These are phyloP conservation scores for Ogataea paraovalis DNA, from an alignment of 805 yeast genomes.

Conservation along the genomic window DNA sequence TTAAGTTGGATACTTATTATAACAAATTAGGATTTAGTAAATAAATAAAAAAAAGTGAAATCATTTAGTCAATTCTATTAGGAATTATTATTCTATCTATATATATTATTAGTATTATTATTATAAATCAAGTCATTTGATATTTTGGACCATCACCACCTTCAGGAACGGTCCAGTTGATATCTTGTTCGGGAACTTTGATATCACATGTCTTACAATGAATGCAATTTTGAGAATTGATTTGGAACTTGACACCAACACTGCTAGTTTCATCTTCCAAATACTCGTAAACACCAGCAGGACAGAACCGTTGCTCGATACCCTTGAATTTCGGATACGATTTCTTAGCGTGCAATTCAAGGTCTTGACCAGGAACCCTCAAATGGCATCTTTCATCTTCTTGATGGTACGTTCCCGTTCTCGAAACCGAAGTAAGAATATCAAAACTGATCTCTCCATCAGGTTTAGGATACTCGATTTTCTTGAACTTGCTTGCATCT, in stretches of 20 bases:
- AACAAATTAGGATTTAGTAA: background rate
- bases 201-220: slow-evolving; percentile 99
- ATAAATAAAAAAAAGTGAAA: background rate
- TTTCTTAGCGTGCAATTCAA: slow-evolving; percentile 59
- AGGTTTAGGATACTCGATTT: slow-evolving; percentile 91
- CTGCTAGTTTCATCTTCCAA: slow-evolving; percentile 54
- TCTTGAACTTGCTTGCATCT: slow-evolving; percentile 59
- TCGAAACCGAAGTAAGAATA: slow-evolving; percentile 85
- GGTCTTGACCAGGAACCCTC: slow-evolving; percentile 60
- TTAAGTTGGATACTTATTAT: background rate
- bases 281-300: slow-evolving; percentile 98
- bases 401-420: slow-evolving; percentile 95
- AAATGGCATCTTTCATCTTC: slow-evolving; percentile 92
- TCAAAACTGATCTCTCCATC: slow-evolving; percentile 93
- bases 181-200: slow-evolving; percentile 92
- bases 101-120: no score
- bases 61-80: no score
- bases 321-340: slow-evolving; percentile 81
- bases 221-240: slow-evolving; percentile 95
- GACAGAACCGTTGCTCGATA: slow-evolving; percentile 88
- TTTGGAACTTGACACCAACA: slow-evolving; percentile 78
- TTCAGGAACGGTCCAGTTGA: slow-evolving; percentile 96
- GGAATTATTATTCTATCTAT: no score
- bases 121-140: slow-evolving; percentile 67
- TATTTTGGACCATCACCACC: slow-evolving; percentile 99